Base-by-base conservation (phyloP, 2,329 filamentous ascomycete genomes). In the Pezicula neosporulosa region DNA sequence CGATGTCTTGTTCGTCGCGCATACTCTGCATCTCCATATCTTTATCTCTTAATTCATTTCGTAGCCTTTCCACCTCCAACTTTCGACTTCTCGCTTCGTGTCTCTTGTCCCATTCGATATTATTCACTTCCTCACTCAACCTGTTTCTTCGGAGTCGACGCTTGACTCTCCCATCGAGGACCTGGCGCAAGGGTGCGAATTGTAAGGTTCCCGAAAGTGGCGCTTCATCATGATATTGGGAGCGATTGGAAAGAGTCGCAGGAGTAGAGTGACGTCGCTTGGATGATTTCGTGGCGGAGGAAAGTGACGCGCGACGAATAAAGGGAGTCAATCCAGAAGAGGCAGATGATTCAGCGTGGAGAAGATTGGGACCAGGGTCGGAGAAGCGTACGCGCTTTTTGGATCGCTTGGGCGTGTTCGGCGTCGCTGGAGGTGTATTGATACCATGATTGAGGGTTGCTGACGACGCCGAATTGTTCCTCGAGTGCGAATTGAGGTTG, bases 241-340 rank as follows among this genome's bases (percentile, higher is more conserved):
- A 41, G 27, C 57, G 57, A 48, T 63, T 62, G 35, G 48, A 60
- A 3, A 56, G 41, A 30, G 30, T 56, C 4, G 64, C 57, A 1
- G 77, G 73, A 0, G 73, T 72, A 0, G 78, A 79, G 48, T 73
- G 72, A 19, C 77, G 73, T 6, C 77, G 73, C 13, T 70, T 70
- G 36, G 72, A 69, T 49, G 48, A 66, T 1, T 59, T 43, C 18
- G 24, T 4, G 10, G 57, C 51, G 63, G 66, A 62, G 57, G 56
- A 60, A 45, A 84, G 70, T 1, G 72, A 73, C 0, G 81, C 73
- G 18, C 80, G 76, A 36, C 72, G 71, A 41, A 85, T 68, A 68
- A 83, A 78, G 1, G 82, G 82, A 1, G 82, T 85, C 27, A 85
- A 65, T 2, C 82, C 81, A 1, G 77, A 82, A 2, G 75, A 71